Evolutionary conservation across 129 eudicot species (phyloP).

Genomic region (Flaveria brownii): DNA sequence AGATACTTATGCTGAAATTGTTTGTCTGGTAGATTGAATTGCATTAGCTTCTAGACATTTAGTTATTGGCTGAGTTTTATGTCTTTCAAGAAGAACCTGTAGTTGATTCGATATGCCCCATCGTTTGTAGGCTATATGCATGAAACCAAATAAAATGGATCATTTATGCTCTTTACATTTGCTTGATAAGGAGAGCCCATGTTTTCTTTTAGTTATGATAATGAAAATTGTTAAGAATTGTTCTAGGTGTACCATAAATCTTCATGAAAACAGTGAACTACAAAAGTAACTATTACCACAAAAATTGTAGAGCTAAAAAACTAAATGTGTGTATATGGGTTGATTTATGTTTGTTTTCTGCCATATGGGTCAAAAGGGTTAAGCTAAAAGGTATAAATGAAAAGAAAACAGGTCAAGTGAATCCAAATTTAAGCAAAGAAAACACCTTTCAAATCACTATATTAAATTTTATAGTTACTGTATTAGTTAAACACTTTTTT

Average conservation of each 20-base stretch:
- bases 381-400: neutral
- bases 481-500: neutral
- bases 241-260: neutral
- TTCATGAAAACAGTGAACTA: neutral
- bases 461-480: neutral
- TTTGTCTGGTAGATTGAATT: neutral
- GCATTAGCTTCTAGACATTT: neutral
- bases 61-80: conserved; percentile 8
- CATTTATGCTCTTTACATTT: conserved; percentile 1
- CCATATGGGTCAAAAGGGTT: neutral
- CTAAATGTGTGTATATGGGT: neutral
- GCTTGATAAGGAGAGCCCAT: neutral
- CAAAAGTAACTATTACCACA: neutral
- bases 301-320: neutral
- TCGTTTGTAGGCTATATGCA: neutral
- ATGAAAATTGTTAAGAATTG: neutral
- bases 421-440: neutral
- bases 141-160: neutral
- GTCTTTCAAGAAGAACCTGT: neutral
- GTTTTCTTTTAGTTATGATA: neutral
- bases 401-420: neutral
- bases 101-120: neutral
- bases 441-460: neutral
- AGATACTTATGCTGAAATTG: neutral
- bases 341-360: neutral